Evolutionary conservation across 495 filamentous ascomycete species (phyloP).

Genomic region (Platismatia glauca): DNA sequence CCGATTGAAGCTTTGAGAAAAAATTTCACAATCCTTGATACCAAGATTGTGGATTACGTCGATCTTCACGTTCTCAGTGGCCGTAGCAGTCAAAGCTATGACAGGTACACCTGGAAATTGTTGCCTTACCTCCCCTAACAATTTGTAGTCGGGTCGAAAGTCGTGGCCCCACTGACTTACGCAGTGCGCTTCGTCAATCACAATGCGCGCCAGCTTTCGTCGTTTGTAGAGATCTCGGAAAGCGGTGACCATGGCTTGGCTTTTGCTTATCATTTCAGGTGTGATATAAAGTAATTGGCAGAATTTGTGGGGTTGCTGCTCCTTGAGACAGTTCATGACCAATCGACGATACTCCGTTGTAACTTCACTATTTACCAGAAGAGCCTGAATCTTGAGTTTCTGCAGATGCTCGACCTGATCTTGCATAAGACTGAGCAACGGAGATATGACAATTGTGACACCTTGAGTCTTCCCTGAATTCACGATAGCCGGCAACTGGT

Average conservation of each 20-base stretch:
- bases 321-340: constrained; percentile 52
- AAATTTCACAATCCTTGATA: constrained; percentile 66
- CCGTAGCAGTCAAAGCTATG: constrained; percentile 92
- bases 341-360: constrained; percentile 42
- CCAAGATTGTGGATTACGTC: constrained; percentile 84
- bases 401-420: constrained; percentile 82
- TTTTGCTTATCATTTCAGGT: constrained; percentile 91
- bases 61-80: constrained; percentile 80
- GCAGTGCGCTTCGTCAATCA: constrained; percentile 97
- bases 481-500: constrained; percentile 87
- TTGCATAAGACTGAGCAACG: constrained; percentile 88
- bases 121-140: constrained; percentile 60
- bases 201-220: constrained; percentile 71
- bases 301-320: constrained; percentile 52
- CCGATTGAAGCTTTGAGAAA: constrained; percentile 88
- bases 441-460: constrained; percentile 90
- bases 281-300: constrained; percentile 89
- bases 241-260: constrained; percentile 47
- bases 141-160: constrained; percentile 93
- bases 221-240: constrained; percentile 55
- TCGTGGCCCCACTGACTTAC: constrained; percentile 99
- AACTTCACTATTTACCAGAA: constrained; percentile 69
- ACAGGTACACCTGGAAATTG: constrained; percentile 70
- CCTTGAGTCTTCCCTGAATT: constrained; percentile 69
- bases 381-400: constrained; percentile 66